Conservation (phyloP, 2,329 filamentous ascomycete species). For the Hypoxylon sp. region DNA sequence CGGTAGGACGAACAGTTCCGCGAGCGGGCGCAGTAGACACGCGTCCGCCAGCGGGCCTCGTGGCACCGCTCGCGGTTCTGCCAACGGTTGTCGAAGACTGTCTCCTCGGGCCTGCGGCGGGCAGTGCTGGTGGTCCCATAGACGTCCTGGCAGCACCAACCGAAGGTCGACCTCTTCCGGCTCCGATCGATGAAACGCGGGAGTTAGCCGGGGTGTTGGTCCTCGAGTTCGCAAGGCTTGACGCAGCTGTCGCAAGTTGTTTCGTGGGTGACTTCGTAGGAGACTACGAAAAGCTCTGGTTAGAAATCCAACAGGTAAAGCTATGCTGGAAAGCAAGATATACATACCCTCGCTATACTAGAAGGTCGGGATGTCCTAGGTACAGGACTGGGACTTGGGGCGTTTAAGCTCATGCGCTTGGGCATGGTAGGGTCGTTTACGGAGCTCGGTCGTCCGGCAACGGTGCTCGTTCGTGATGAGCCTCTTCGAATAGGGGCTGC, state of each 20-base stretch:
- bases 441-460: constrained; percentile 57
- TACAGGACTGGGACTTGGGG: constrained; percentile 75
- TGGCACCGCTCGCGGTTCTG: constrained; percentile 41
- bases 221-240: constrained; percentile 66
- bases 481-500: constrained; percentile 51
- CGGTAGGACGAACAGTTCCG: constrained; percentile 50
- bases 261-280: constrained; percentile 84
- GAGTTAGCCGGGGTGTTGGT: constrained; percentile 70
- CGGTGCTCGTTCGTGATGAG: constrained; percentile 45
- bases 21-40: constrained; percentile 48
- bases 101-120: constrained; percentile 53
- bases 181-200: constrained; percentile 53
- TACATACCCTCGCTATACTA: constrained; percentile 64
- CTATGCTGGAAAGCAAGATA: constrained; percentile 1
- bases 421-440: constrained; percentile 60
- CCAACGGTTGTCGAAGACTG: constrained; percentile 53
- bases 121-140: constrained; percentile 71
- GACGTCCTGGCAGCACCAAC: constrained; percentile 65
- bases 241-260: constrained; percentile 64
- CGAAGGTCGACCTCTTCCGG: constrained; percentile 62
- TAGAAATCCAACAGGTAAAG: constrained; percentile 25
- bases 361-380: constrained; percentile 63
- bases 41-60: constrained; percentile 53
- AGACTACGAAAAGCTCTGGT: constrained; percentile 60
- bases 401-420: constrained; percentile 74